Evolutionary conservation across 2,329 filamentous ascomycete genomes (phyloP).

Genomic region (Penicillium sp.): DNA sequence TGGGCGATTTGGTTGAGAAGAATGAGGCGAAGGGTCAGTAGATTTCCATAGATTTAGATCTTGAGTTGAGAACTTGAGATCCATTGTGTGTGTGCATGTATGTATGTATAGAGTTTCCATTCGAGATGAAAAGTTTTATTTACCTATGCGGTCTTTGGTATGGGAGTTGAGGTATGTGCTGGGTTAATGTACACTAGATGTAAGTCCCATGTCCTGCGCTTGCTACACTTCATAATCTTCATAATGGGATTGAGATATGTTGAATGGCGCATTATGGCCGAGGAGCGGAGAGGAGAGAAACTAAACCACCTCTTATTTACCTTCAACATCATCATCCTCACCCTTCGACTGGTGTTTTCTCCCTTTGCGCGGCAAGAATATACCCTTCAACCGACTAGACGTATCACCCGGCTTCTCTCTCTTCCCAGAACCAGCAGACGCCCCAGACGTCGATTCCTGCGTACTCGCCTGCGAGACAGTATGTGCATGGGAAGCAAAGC

Average conservation of each 20-base stretch:
- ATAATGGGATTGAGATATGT: too few relatives aligned
- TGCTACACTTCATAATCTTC: too few relatives aligned
- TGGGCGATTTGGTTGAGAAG: slow-evolving; percentile 57
- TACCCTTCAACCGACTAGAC: slow-evolving; percentile 18
- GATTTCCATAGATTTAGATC: too few relatives aligned
- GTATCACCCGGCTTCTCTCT: slow-evolving; percentile 12
- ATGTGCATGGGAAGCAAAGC: neutral
- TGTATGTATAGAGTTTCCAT: too few relatives aligned
- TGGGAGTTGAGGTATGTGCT: too few relatives aligned
- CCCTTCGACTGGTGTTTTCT: slow-evolving; percentile 16
- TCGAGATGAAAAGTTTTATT: too few relatives aligned
- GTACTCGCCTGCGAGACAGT: slow-evolving; percentile 12
- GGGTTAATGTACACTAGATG: too few relatives aligned
- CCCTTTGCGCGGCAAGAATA: slow-evolving; percentile 16
- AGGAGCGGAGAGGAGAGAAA: neutral
- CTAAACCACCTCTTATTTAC: neutral
- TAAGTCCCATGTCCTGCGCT: too few relatives aligned
- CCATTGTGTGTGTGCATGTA: too few relatives aligned
- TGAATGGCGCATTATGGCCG: too few relatives aligned
- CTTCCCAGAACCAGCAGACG: slow-evolving; percentile 5
- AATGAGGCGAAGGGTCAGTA: slow-evolving; percentile 35
- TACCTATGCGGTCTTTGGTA: too few relatives aligned
- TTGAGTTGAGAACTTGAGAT: too few relatives aligned
- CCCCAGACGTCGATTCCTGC: slow-evolving; percentile 12
- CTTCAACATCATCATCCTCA: slow-evolving; percentile 7